Evolutionary conservation across 2,329 filamentous ascomycete species (phyloP), one percentile per base, ranked within the genome.

Genomic region (Penicillium sp.): DNA sequence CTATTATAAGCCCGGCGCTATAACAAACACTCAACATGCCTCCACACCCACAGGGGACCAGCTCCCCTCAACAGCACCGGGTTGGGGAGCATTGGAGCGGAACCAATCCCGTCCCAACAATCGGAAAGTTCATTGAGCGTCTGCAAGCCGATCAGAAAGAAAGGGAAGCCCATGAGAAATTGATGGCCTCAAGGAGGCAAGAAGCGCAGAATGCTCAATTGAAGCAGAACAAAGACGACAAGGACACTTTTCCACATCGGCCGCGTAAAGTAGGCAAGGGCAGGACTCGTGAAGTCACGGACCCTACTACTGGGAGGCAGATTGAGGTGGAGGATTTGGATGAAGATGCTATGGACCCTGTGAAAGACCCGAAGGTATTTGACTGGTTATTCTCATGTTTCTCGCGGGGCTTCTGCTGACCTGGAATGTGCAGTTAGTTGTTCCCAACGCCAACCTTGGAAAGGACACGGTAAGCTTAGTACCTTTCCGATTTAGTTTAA

Each of bases 361-460:
- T 89, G 0, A 87, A 91, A 55, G 84, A 96, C 62, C 92, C 93
- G 1, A 82, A 84, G 76, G 90, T 91, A 81, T 67, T 29, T 76
- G 67, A 45, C 26, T 11, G 7, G 4, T 31, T 4, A 35, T 3
- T 47, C 9, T 47, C 15, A 47, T 17, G 6, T 48, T 11, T 15
- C 46, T 9, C 4, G n/a, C 5, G 26, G 21, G 1, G 57, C 1
- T 21, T 44, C 45, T 19, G 45, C 54, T 57, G 56, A 56, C 60
- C 57, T 29, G 62, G 9, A 41, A 7, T 26, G 7, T 21, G 35
- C 69, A 92, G 86, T 78, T 97, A 15, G 92, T 91, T 1, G 87
- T 98, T 0, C 94, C 94, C 19, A 98, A 97, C 76, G 91, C 92
- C 47, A 97, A 97, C 71, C 79, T 98, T 2, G 86, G 88, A 65